Evolutionary conservation across 306 rosid species (phyloP).

Genomic region (Sicyos baderoa): DNA sequence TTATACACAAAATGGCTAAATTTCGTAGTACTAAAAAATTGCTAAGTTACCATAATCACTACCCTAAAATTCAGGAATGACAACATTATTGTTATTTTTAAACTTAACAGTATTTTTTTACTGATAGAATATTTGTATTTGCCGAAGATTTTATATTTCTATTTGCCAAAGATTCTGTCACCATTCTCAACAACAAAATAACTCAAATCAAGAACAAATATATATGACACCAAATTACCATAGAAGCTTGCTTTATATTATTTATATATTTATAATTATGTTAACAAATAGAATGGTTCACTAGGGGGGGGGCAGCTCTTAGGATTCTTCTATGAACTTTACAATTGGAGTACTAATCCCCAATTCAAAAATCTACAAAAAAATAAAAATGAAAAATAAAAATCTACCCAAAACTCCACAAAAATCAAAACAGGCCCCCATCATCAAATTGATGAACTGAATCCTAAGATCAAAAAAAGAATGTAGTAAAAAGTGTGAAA

Average conservation of each 20-base stretch:
- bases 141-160: background rate
- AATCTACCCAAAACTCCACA: background rate
- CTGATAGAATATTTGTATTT: background rate
- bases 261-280: background rate
- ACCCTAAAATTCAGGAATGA: background rate
- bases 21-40: background rate
- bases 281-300: background rate
- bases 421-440: background rate
- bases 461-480: background rate
- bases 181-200: background rate
- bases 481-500: background rate
- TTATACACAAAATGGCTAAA: too few relatives aligned
- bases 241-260: background rate
- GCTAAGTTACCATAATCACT: background rate
- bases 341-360: background rate
- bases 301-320: background rate
- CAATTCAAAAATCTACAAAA: background rate
- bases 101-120: too few relatives aligned
- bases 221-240: background rate
- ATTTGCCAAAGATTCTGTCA: background rate
- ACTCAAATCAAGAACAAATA: background rate
- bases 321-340: background rate
- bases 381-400: background rate
- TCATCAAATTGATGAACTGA: background rate
- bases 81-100: too few relatives aligned